phyloP scores from a whole-genome alignment of 2,329 filamentous ascomycete genomes.

The Aspergillus transmontanensis region DNA sequence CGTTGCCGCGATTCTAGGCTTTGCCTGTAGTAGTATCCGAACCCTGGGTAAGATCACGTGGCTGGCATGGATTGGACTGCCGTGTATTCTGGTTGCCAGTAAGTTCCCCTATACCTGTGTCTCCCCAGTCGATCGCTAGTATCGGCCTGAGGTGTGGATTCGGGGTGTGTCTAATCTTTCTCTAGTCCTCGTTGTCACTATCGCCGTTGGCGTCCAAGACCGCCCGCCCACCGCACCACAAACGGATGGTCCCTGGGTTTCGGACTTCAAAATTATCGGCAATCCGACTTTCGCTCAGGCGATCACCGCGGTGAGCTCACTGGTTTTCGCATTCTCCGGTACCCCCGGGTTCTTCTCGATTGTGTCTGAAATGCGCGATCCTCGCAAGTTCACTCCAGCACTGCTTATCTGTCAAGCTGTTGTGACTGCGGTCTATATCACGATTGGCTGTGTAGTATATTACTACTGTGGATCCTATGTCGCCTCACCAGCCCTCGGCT shows the following conservation, averaged over 20 bases:
- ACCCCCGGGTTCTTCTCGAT: conserved; percentile 35
- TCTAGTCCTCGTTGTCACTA: conserved; percentile 28
- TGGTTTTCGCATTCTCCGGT: conserved; percentile 27
- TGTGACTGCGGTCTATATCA: conserved; percentile 35
- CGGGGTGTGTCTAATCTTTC: background rate
- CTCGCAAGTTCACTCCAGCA: conserved; percentile 30
- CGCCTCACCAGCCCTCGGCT: conserved; percentile 49
- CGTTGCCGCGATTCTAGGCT: conserved; percentile 23
- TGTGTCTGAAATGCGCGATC: conserved; percentile 39
- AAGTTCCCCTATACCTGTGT: background rate
- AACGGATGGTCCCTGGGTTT: conserved; percentile 22
- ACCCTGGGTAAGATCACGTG: conserved; percentile 35
- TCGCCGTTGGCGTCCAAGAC: conserved; percentile 35
- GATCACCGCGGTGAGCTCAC: conserved; percentile 24
- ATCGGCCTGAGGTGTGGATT: background rate
- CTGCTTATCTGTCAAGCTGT: conserved; percentile 33
- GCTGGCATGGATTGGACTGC: conserved; percentile 37
- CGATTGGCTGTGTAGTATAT: conserved; percentile 45
- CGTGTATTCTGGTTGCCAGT: conserved; percentile 13
- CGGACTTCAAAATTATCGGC: conserved; percentile 28
- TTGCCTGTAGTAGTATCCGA: conserved; percentile 33
- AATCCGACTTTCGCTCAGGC: conserved; percentile 22
- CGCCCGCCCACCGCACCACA: conserved; percentile 37
- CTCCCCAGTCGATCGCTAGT: background rate
- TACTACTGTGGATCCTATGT: conserved; percentile 48